Base-by-base conservation (phyloP, 345 rosid genomes). In the Sonneratia alba region DNA sequence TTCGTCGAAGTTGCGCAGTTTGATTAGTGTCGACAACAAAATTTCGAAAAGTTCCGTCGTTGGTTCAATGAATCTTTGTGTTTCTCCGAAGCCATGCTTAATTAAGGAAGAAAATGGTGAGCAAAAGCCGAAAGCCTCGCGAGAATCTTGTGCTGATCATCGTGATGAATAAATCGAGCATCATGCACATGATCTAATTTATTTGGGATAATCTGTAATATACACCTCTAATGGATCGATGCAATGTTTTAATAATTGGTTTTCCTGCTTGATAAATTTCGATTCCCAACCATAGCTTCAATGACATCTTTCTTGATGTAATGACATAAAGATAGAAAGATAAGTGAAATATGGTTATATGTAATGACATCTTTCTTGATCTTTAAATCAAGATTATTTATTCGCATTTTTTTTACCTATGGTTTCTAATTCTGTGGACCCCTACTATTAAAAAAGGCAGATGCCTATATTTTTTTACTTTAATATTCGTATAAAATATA, bases 71-170 rank as follows among this genome's bases (percentile, higher is more conserved):
- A 70, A 78, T 68, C 49, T 27, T 49, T 76, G 16, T 16, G 55
- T 70, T 18, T 45, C 37, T 9, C 15, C 21, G n/a, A 32, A 70
- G 22, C 27, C 40, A 56, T 73, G 74, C 66, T 43, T 68, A 48
- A 72, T 75, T 65, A 37, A 69, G 71, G 55, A 27, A 24, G 68
- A 72, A 42, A 71, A 73, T 45, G 67, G 53, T 36, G 71, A 73
- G 79, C 85, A 83, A 87, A 87, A 83, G 85, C 87, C 87, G 77
- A 72, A 77, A 85, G 48, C 81, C 72, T 68, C 76, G 84, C 84
- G 38, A 74, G 84, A 83, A 87, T 78, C 82, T 64, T 63, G 59
- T 70, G 73, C 71, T 72, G 77, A 36, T 75, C 72, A 79, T 71
- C 59, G 18, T 55, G 59, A 3, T 22, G 32, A 27, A 27, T 27